A percentile compares a stretch with the other conserved stretches of the same genome.
These are phyloP conservation scores for Tylopilus plumbeoviolaceoides DNA, from an alignment of 768 basidiomycete genomes.

Conservation along the genomic window DNA sequence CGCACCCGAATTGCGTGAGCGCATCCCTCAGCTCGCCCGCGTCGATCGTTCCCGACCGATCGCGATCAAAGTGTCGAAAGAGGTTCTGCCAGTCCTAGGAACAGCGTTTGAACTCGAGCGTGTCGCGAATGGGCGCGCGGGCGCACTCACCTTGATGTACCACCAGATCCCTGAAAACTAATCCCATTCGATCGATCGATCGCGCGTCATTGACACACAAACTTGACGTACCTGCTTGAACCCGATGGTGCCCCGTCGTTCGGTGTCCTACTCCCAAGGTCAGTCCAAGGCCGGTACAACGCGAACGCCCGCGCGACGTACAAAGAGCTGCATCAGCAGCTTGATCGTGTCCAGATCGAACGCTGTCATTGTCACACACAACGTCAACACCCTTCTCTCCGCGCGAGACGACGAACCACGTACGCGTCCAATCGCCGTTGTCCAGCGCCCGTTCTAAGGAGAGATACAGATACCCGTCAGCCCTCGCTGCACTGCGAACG, in stretches of 20 bases:
- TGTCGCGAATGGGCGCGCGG: no score
- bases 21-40: constrained; percentile 62
- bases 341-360: constrained; percentile 88
- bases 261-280: constrained; percentile 47
- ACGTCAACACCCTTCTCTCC: no score
- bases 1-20: constrained; percentile 67
- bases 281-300: neutral
- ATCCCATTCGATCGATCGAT: neutral
- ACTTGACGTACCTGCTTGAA: constrained; percentile 69
- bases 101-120: no score
- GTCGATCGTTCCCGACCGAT: constrained; percentile 78
- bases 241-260: constrained; percentile 73
- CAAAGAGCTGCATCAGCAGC: constrained; percentile 77
- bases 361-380: constrained; percentile 39
- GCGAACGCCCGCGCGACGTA: no score
- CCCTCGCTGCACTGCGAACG: no score
- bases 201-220: no score
- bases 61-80: constrained; percentile 81
- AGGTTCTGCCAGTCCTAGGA: constrained; percentile 76
- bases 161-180: constrained; percentile 76
- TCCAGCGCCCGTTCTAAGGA: constrained; percentile 45
- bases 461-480: no score
- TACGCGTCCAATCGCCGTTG: constrained; percentile 75
- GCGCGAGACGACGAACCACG: constrained; percentile 34
- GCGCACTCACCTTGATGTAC: constrained; percentile 69